These are phyloP conservation scores for Cyberlindnera lachancei DNA, from an alignment of 805 yeast species.

Conservation along the genomic window DNA sequence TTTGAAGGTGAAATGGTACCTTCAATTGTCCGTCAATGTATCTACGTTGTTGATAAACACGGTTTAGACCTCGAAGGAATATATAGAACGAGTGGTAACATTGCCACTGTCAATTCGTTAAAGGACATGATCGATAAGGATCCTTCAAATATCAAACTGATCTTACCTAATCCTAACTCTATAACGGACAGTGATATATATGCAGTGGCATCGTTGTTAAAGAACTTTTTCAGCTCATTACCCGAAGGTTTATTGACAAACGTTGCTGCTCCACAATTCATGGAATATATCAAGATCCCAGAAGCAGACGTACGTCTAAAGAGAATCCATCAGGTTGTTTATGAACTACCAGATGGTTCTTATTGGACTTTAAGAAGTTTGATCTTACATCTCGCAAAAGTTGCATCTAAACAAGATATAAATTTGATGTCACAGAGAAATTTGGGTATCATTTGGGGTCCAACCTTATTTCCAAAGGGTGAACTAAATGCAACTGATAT, in stretches of 20 bases:
- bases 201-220: slow-evolving; percentile 80
- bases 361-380: slow-evolving; percentile 85
- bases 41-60: slow-evolving; percentile 73
- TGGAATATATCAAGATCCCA: slow-evolving; percentile 63
- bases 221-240: slow-evolving; percentile 72
- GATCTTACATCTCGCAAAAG: slow-evolving; percentile 75
- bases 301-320: slow-evolving; percentile 61
- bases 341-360: slow-evolving; percentile 88
- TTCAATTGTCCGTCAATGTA: slow-evolving; percentile 79
- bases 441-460: slow-evolving; percentile 92
- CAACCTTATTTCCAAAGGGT: slow-evolving; percentile 67
- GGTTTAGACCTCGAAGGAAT: slow-evolving; percentile 87
- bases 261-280: slow-evolving; percentile 52
- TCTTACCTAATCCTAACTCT: slow-evolving; percentile 46
- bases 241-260: slow-evolving; percentile 81
- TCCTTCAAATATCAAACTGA: slow-evolving; percentile 54
- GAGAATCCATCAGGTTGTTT: slow-evolving; percentile 76
- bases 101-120: slow-evolving; percentile 63
- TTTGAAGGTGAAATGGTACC: slow-evolving; percentile 92
- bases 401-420: slow-evolving; percentile 50
- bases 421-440: slow-evolving; percentile 82
- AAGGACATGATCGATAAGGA: slow-evolving; percentile 66
- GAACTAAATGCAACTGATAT: slow-evolving; percentile 64
- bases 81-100: slow-evolving; percentile 79
- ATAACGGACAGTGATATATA: slow-evolving; percentile 76